Percentiles rank a stretch among this genome's conserved stretches.
Conservation (phyloP, 1,284 basidiomycete genomes). For the Cryptococcus amylolentus region DNA sequence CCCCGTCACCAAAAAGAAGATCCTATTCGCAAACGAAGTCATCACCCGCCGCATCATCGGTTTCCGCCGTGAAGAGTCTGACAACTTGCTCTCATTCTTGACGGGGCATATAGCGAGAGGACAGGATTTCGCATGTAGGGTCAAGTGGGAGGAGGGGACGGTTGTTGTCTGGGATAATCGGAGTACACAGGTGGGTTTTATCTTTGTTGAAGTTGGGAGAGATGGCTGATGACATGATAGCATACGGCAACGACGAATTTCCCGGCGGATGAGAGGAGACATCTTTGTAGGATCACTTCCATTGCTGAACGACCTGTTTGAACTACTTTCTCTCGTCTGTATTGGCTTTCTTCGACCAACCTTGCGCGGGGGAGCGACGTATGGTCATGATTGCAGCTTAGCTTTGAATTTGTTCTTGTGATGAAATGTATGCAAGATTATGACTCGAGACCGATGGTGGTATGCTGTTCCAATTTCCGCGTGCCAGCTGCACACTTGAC, state of each 20-base stretch:
- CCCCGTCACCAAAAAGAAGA: slow-evolving; percentile 7
- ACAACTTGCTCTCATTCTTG: slow-evolving; percentile 7
- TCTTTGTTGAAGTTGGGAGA: background rate
- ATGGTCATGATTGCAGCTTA: too few relatives aligned
- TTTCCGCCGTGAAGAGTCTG: slow-evolving; percentile 8
- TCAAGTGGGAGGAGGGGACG: slow-evolving; percentile 6
- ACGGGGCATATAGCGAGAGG: slow-evolving; percentile 6
- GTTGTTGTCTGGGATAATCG: slow-evolving; percentile 10
- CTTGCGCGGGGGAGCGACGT: too few relatives aligned
- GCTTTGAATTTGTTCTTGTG: too few relatives aligned
- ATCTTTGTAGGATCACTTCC: background rate
- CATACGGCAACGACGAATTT: background rate
- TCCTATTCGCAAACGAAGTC: slow-evolving; percentile 5
- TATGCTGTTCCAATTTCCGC: too few relatives aligned
- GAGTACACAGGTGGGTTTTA: background rate
- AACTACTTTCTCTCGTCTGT: too few relatives aligned
- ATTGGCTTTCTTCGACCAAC: too few relatives aligned
- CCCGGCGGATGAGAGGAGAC: background rate
- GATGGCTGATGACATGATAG: background rate
- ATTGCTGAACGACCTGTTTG: background rate
- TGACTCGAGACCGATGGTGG: too few relatives aligned
- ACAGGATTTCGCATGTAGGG: slow-evolving; percentile 10
- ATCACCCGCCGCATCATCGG: slow-evolving; percentile 5
- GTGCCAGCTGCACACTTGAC: too few relatives aligned
- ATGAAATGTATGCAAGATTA: too few relatives aligned